phyloP scores from a whole-genome alignment of 805 yeast genomes.

The Saccharomyces eubayanus region DNA sequence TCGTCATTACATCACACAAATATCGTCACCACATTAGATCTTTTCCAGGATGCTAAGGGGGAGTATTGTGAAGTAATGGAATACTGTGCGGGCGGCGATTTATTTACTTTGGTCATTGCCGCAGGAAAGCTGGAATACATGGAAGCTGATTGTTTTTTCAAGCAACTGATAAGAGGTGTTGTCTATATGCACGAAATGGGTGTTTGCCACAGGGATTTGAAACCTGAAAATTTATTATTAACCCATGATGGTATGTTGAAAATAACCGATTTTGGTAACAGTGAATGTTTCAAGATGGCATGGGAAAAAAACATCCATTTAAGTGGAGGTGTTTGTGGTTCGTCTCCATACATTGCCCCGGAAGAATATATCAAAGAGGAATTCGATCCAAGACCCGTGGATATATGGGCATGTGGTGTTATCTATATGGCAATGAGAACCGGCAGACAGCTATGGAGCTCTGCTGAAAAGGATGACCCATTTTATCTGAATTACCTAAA shows the following conservation, averaged over 20 bases:
- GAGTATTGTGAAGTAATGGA: slow-evolving; percentile 84
- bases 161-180: slow-evolving; percentile 76
- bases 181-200: slow-evolving; percentile 85
- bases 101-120: slow-evolving; percentile 64
- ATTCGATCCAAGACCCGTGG: slow-evolving; percentile 77
- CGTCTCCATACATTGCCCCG: slow-evolving; percentile 86
- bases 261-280: slow-evolving; percentile 83
- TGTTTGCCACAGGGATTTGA: slow-evolving; percentile 86
- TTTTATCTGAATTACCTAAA: slow-evolving; percentile 66
- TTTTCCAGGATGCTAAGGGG: slow-evolving; percentile 72
- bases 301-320: slow-evolving; percentile 68
- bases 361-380: slow-evolving; percentile 60
- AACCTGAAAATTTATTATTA: slow-evolving; percentile 84
- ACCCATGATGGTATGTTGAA: slow-evolving; percentile 67
- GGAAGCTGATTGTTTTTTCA: slow-evolving; percentile 87
- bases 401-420: slow-evolving; percentile 90
- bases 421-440: slow-evolving; percentile 91
- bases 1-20: slow-evolving; percentile 70
- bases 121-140: slow-evolving; percentile 70
- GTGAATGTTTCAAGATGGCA: slow-evolving; percentile 76
- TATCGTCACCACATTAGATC: slow-evolving; percentile 67
- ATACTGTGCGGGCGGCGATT: slow-evolving; percentile 74
- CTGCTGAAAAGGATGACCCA: slow-evolving; percentile 74
- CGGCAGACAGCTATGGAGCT: slow-evolving; percentile 87
- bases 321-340: slow-evolving; percentile 74